Conservation (phyloP, 2,329 filamentous ascomycete genomes). For the Colletotrichum salicis region DNA sequence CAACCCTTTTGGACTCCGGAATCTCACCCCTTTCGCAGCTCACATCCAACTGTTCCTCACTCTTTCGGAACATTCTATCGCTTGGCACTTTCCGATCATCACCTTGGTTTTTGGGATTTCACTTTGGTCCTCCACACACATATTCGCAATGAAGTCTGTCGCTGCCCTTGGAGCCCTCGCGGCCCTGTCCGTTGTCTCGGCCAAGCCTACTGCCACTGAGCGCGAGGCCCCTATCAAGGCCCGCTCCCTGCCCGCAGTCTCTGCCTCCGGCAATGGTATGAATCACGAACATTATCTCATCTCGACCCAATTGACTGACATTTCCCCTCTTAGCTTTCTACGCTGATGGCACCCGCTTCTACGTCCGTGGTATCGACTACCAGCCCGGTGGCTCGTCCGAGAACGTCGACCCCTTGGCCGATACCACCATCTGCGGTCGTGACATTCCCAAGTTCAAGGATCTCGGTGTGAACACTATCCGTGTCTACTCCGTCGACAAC, state of each 20-base stretch:
- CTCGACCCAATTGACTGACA: slow-evolving; percentile 39
- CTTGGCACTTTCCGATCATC: slow-evolving; percentile 31
- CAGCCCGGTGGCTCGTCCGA: slow-evolving; percentile 69
- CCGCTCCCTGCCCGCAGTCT: slow-evolving; percentile 60
- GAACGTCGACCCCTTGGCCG: slow-evolving; percentile 79
- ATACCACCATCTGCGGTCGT: slow-evolving; percentile 75
- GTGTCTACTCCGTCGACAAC: slow-evolving; percentile 95
- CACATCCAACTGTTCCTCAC: slow-evolving; percentile 14
- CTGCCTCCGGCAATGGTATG: slow-evolving; percentile 67
- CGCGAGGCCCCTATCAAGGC: slow-evolving; percentile 62
- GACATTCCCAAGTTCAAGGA: slow-evolving; percentile 86
- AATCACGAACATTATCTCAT: background rate
- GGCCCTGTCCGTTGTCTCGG: slow-evolving; percentile 55
- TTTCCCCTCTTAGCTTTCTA: slow-evolving; percentile 62
- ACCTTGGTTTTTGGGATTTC: slow-evolving; percentile 25
- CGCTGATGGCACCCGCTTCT: slow-evolving; percentile 64
- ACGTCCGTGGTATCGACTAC: slow-evolving; percentile 70
- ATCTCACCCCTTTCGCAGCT: slow-evolving; percentile 15
- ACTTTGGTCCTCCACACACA: slow-evolving; percentile 23
- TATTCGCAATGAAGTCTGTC: slow-evolving; percentile 60
- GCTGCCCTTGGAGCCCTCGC: slow-evolving; percentile 60
- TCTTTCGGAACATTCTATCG: slow-evolving; percentile 17
- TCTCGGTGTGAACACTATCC: slow-evolving; percentile 89
- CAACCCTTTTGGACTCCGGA: slow-evolving; percentile 20
- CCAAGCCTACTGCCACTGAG: slow-evolving; percentile 61